Base-by-base conservation (phyloP, 139 green algal species). In the Picochlorum sp. region DNA sequence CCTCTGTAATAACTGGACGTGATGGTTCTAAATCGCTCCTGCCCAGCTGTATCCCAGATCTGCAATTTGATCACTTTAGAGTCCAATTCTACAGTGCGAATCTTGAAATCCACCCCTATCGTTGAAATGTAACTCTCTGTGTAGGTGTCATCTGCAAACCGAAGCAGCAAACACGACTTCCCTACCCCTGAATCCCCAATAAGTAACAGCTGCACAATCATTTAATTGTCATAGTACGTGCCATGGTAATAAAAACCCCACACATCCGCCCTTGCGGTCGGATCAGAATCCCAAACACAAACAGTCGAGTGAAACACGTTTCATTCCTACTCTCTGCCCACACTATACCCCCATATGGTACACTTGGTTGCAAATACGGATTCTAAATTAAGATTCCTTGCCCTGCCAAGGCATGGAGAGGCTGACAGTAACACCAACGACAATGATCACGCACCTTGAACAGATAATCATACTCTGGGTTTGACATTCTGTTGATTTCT, bases 91-190 rank as follows among this genome's bases (percentile, higher is more conserved):
- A 99, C 94, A 1, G 94, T 99, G 26, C 92, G 80, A 63, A 99
- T 99, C 92, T 99, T 99, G 77, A 99, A 99, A 77, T 99, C 94
- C 6, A 99, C 94, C 34, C 94, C 94, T 47, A 99, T 99, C 38
- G 94, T 99, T 72, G 83, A 95, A 81, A 99, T 99, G 84, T 99
- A 99, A 82, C 83, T 95, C 84, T 98, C 94, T 34, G 92, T 97
- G 83, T 99, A 99, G 14, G 94, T 98, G 63, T 99, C 94, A 72
- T 99, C 94, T 67, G 88, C 89, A 71, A 97, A 97, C 14, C 92
- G 83, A 47, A 98, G 81, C 73, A 98, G 81, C 65, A 98, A 79
- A 80, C 92, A 97, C 8, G 88, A 96, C 82, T 98, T 98, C 38
- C 92, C 92, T 3, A 98, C 92, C 34, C 91, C 87, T 16, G 85